These are phyloP conservation scores for Pseudoturritis turrita DNA, from an alignment of 345 rosid species.

Conservation along the genomic window DNA sequence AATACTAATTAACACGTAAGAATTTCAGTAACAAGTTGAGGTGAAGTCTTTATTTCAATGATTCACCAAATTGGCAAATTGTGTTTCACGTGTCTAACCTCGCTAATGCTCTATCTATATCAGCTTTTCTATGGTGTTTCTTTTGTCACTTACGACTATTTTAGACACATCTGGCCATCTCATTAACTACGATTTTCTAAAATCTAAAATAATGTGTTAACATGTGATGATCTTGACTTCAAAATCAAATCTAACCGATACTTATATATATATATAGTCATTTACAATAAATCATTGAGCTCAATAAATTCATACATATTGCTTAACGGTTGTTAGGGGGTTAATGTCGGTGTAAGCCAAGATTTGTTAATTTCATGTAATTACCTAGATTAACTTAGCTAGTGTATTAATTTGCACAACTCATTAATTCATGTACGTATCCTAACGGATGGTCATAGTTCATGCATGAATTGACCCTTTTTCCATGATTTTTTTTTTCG, in stretches of 20 bases:
- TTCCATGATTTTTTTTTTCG: neutral
- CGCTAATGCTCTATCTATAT: neutral
- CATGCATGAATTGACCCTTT: neutral
- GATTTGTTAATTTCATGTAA: neutral
- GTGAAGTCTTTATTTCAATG: neutral
- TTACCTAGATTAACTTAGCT: neutral
- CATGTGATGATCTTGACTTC: neutral
- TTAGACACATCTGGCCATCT: neutral
- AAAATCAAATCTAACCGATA: neutral
- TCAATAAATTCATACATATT: too few species aligned
- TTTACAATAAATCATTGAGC: neutral
- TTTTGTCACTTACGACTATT: neutral
- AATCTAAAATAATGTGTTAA: neutral
- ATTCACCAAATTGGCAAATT: neutral
- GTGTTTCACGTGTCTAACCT: neutral
- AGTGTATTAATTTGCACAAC: neutral
- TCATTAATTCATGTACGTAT: neutral
- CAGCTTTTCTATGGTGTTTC: neutral
- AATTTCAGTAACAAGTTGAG: neutral
- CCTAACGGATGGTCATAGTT: neutral
- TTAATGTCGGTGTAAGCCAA: neutral
- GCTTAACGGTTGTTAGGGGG: too few species aligned
- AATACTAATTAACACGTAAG: neutral
- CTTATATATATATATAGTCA: neutral
- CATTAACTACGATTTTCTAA: neutral